phyloP scores from a whole-genome alignment of 2,329 filamentous ascomycete genomes.

The Ceratocystis huliohia region DNA sequence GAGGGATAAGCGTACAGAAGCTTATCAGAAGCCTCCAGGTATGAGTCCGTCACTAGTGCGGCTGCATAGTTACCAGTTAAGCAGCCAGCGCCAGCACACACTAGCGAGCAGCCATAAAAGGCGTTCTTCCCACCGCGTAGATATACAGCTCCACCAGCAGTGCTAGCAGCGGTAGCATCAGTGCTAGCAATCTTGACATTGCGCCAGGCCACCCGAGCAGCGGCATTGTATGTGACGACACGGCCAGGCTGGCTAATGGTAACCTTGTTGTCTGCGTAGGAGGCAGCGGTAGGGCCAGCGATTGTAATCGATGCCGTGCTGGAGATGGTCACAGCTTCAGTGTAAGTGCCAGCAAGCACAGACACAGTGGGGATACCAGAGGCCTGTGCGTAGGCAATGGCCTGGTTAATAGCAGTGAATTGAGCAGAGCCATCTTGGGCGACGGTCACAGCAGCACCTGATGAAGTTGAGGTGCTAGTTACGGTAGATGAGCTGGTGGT shows the following conservation, averaged over 20 bases:
- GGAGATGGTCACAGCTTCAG: conserved; percentile 31
- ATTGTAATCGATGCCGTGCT: conserved; percentile 33
- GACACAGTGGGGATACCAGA: conserved; percentile 32
- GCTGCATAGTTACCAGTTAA: conserved; percentile 27
- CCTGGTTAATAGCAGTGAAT: conserved; percentile 34
- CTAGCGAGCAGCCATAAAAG: conserved; percentile 32
- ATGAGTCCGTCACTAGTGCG: conserved; percentile 33
- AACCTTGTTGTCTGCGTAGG: conserved; percentile 28
- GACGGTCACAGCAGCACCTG: conserved; percentile 30
- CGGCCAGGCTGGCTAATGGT: conserved; percentile 26
- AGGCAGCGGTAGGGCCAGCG: conserved; percentile 27
- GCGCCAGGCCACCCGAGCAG: conserved; percentile 28
- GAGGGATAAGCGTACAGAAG: conserved; percentile 32
- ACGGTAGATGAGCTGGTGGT: neutral
- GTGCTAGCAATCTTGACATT: conserved; percentile 32
- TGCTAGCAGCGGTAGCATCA: conserved; percentile 24
- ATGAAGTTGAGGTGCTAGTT: conserved; percentile 10
- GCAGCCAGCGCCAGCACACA: conserved; percentile 28
- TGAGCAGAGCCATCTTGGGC: conserved; percentile 33
- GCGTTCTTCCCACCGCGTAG: conserved; percentile 30
- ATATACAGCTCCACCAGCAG: conserved; percentile 25
- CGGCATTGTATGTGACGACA: conserved; percentile 27
- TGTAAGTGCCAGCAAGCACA: conserved; percentile 35
- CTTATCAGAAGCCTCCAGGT: conserved; percentile 34
- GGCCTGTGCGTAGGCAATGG: conserved; percentile 32